phyloP scores from a whole-genome alignment of 306 rosid species.

The Aeschynomene evenia region DNA sequence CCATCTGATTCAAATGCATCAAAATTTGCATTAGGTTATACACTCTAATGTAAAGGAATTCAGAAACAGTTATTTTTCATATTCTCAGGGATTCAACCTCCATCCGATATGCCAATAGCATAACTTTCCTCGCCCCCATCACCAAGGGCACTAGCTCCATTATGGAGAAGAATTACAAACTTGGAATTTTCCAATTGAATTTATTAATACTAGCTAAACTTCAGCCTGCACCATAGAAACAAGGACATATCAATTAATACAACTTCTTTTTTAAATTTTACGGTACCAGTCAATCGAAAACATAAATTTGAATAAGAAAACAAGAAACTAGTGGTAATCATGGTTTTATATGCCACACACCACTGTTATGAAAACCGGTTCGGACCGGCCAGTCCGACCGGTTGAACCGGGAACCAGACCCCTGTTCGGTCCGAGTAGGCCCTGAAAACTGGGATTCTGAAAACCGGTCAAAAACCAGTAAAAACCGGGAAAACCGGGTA shows the following conservation, averaged over 20 bases:
- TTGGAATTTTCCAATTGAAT: conserved; percentile 15
- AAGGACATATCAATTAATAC: conserved; percentile 10
- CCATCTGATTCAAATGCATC: conserved; percentile 49
- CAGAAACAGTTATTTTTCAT: conserved; percentile 41
- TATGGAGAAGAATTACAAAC: conserved; percentile 25
- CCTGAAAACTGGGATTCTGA: too few species aligned
- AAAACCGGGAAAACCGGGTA: too few species aligned
- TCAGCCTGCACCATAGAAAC: conserved; percentile 48
- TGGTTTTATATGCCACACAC: not conserved
- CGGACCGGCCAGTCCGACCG: too few species aligned
- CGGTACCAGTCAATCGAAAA: not conserved
- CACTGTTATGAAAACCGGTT: too few species aligned
- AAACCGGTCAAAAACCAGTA: too few species aligned
- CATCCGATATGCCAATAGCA: conserved; percentile 13
- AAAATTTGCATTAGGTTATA: conserved; percentile 40
- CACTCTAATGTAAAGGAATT: conserved; percentile 25
- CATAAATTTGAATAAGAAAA: not conserved
- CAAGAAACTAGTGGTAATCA: not conserved
- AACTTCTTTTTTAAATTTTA: not conserved
- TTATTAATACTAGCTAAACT: conserved; percentile 21
- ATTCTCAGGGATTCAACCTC: conserved; percentile 28
- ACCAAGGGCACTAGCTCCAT: conserved; percentile 27
- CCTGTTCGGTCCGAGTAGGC: too few species aligned
- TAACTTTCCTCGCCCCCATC: conserved; percentile 16
- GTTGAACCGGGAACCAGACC: too few species aligned